Percentiles rank a stretch among this genome's conserved stretches.
These are phyloP conservation scores for Biscogniauxia mediterranea DNA, from an alignment of 2,329 filamentous ascomycete species.

Conservation along the genomic window DNA sequence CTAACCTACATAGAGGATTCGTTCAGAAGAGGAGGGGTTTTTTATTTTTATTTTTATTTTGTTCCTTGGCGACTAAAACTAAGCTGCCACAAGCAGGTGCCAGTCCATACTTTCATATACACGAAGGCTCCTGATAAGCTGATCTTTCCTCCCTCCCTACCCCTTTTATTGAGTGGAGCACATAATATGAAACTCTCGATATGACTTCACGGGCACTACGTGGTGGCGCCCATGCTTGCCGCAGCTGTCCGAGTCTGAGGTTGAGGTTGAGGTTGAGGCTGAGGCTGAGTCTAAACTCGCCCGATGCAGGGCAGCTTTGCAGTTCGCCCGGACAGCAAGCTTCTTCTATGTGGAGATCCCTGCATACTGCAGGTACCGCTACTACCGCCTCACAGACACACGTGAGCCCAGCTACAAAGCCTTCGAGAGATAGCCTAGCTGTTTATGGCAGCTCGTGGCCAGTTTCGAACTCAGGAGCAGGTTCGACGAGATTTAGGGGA, in stretches of 20 bases:
- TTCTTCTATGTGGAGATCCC: slow-evolving; percentile 1
- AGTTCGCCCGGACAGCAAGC: background rate
- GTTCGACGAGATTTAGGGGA: background rate
- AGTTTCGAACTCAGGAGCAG: background rate
- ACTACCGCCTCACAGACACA: background rate
- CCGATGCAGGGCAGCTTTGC: background rate
- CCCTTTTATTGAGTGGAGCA: background rate
- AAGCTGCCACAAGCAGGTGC: too few species aligned
- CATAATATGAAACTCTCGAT: slow-evolving; percentile 19
- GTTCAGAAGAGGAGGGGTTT: too few species aligned
- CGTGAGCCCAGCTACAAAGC: background rate
- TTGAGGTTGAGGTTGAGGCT: slow-evolving; percentile 1
- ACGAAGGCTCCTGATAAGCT: too few species aligned
- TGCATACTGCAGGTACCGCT: background rate
- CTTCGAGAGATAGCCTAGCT: background rate
- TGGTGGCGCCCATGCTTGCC: slow-evolving; percentile 16
- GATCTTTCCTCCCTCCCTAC: too few species aligned
- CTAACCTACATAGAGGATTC: too few species aligned
- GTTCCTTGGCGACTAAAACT: too few species aligned
- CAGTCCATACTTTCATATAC: too few species aligned
- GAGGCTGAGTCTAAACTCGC: slow-evolving; percentile 1
- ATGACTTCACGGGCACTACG: slow-evolving; percentile 22
- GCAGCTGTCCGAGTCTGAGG: slow-evolving; percentile 11
- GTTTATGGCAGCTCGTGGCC: background rate
- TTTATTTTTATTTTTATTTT: too few species aligned